Percentiles rank a stretch among this genome's conserved stretches.
phyloP scores from a whole-genome alignment of 345 rosid species.

The Acer negundo region DNA sequence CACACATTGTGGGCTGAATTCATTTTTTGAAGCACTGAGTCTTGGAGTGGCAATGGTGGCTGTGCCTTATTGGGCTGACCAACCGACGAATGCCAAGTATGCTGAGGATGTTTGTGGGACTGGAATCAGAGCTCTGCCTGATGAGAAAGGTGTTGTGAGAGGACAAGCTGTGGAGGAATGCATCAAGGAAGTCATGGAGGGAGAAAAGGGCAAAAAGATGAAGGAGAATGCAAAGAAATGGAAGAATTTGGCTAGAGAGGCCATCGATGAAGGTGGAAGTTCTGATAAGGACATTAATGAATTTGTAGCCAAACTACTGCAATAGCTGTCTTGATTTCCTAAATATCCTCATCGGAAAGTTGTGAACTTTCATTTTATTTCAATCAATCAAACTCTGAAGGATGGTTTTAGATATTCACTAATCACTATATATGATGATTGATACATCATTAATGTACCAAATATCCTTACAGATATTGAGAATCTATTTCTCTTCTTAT shows the following conservation, averaged over 20 bases:
- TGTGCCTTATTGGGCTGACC: constrained; percentile 41
- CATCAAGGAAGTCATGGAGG: constrained; percentile 31
- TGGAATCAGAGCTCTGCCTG: constrained; percentile 28
- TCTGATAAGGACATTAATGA: constrained; percentile 32
- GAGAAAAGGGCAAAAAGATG: constrained; percentile 28
- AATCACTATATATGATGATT: too few species aligned
- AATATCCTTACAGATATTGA: too few species aligned
- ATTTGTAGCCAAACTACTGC: constrained; percentile 8
- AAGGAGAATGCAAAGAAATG: constrained; percentile 26
- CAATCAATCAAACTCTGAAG: too few species aligned
- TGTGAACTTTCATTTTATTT: too few species aligned
- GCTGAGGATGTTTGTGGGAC: constrained; percentile 41
- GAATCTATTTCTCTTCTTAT: too few species aligned
- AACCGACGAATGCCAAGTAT: constrained; percentile 42
- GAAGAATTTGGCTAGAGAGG: constrained; percentile 31
- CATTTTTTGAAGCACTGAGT: constrained; percentile 42
- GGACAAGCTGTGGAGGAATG: constrained; percentile 24
- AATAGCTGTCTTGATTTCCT: too few species aligned
- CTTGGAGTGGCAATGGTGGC: constrained; percentile 47
- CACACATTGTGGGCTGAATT: constrained; percentile 47
- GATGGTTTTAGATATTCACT: too few species aligned
- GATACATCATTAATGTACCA: too few species aligned
- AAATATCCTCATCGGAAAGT: too few species aligned
- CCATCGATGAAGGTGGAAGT: constrained; percentile 34
- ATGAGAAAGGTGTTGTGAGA: constrained; percentile 26